These are phyloP conservation scores for Gonium pectorale DNA, from an alignment of 139 green algal species.

Conservation along the genomic window DNA sequence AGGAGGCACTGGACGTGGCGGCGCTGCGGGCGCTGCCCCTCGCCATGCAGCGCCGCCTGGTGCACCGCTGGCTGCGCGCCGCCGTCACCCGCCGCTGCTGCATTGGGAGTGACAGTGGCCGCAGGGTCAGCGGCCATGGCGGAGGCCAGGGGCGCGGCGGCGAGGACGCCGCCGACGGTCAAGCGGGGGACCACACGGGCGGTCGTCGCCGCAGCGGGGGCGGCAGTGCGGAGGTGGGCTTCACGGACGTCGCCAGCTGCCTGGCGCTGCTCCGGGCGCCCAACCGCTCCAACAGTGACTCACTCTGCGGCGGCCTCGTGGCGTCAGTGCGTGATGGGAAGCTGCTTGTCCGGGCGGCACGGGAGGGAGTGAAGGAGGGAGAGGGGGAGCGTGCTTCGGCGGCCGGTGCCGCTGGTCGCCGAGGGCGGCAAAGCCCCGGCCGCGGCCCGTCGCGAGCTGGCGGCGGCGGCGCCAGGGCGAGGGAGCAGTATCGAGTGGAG, in stretches of 20 bases:
- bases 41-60: slow-evolving; percentile 44
- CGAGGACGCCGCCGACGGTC: no score
- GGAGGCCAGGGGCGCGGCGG: not conserved
- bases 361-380: not conserved
- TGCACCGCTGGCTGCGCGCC: slow-evolving; percentile 19
- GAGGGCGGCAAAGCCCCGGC: no score
- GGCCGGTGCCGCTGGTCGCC: no score
- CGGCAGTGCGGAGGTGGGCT: not conserved
- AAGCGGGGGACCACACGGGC: no score
- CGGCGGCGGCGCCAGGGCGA: no score
- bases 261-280: slow-evolving; percentile 21
- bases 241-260: not conserved
- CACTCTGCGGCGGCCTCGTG: slow-evolving; percentile 8
- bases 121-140: no score
- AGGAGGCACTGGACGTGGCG: not conserved
- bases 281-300: slow-evolving; percentile 30
- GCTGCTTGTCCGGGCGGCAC: not conserved
- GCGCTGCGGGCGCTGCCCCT: not conserved
- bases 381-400: not conserved
- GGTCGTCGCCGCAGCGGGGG: not conserved
- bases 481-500: no score
- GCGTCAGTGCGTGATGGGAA: slow-evolving; percentile 3
- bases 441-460: no score
- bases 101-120: not conserved
- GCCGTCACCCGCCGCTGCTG: not conserved